Base-by-base conservation (phyloP, 257 asterid genomes). In the Cynanchum wilfordii region DNA sequence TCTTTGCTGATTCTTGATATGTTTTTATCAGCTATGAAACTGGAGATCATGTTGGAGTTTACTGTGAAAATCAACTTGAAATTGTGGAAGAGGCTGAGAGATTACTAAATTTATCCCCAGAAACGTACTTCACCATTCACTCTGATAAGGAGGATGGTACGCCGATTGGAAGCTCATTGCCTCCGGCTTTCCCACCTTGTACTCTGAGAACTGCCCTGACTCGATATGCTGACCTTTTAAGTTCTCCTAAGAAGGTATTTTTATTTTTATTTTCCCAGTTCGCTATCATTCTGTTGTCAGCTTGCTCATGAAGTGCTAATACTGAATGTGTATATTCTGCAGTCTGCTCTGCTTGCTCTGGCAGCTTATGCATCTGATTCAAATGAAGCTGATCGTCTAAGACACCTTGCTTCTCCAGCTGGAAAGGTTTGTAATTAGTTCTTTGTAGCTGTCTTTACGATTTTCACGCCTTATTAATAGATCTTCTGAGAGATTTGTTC, bases 31-130 rank as follows among this genome's bases (percentile, higher is more conserved):
- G 99, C 57, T 95, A 95, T 65, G 98, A 90, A 82, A 95, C 99
- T 0, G 99, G 99, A 42, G 99, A 95, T 73, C 99, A 95, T 73
- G 96, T 92, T n/a, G 99, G 99, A 73, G 97, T 95, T 59, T 88
- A 72, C 89, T 89, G 96, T 81, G 99, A 95, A 78, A 95, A 95
- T 82, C 71, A 84, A 76, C 55, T 84, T 71, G 98, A 92, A 83
- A 85, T 84, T 4, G 99, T 92, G 17, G 98, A 88, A 81, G 98
- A 95, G 82, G 98, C 99, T 42, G 99, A 89, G 75, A 82, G 86
- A 72, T 70, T 95, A 64, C 84, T 95, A 60, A 82, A 81, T 71
- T n/a, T 89, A 69, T 80, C 96, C n/a, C 92, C 96, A 17, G 87
- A 90, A 33, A 89, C 97, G 25, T 92, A 82, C 79, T 95, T 95